phyloP scores from a whole-genome alignment of 2,329 filamentous ascomycete species.

The Tolypocladium tundrense region DNA sequence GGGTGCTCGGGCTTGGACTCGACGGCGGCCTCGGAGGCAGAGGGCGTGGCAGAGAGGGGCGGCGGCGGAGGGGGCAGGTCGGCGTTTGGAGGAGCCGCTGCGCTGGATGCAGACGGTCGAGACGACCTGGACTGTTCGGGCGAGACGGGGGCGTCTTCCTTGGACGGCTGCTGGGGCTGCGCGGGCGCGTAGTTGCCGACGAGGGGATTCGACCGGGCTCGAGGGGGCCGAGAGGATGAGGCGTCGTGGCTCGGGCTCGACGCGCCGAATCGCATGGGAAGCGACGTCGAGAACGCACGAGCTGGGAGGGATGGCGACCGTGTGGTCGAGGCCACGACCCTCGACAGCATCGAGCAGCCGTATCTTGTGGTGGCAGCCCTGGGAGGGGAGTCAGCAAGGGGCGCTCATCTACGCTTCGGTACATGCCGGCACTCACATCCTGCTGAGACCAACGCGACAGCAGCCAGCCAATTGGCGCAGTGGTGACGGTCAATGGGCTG shows the following conservation, averaged over 20 bases:
- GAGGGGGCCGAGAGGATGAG: slow-evolving; percentile 3
- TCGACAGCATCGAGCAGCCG: slow-evolving; percentile 20
- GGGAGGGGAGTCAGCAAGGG: neutral
- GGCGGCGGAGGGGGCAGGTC: slow-evolving; percentile 12
- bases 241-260: slow-evolving; percentile 2
- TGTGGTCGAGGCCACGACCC: slow-evolving; percentile 13
- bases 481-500: neutral
- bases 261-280: slow-evolving; percentile 13
- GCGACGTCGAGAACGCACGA: slow-evolving; percentile 22
- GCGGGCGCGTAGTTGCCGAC: slow-evolving; percentile 14
- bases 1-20: slow-evolving; percentile 4
- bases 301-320: slow-evolving; percentile 4
- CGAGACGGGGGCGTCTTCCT: slow-evolving; percentile 3
- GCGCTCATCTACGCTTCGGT: too few species aligned
- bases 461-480: neutral
- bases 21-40: neutral
- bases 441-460: neutral
- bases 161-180: slow-evolving; percentile 5
- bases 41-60: slow-evolving; percentile 1
- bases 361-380: slow-evolving; percentile 17
- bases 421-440: neutral
- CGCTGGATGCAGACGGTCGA: slow-evolving; percentile 1
- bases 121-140: slow-evolving; percentile 2
- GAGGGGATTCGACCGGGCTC: slow-evolving; percentile 17
- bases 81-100: slow-evolving; percentile 4